Evolutionary conservation across 495 filamentous ascomycete genomes (phyloP), one percentile per base, ranked within the genome.

Genomic region (Trichoderma reesei): DNA sequence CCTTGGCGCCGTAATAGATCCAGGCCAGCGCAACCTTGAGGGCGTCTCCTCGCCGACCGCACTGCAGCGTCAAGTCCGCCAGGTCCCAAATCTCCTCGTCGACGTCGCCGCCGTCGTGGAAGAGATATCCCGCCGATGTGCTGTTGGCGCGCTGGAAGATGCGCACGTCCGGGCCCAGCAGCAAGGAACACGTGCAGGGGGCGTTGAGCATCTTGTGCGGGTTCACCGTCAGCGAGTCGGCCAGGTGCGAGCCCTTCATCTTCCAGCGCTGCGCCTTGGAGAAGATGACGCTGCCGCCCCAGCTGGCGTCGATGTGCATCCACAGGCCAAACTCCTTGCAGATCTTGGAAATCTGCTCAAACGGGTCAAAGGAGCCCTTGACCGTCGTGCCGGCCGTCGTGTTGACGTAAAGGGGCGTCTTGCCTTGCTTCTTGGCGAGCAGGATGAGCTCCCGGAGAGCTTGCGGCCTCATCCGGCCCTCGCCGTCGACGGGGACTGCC

Each of bases 181-280:
- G 82, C 78, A 96, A 96, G 7, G 89, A 92, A 75, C 93, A 98
- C 3, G 92, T 95, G 41, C 94, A 73, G 0, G 93, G 93, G 9
- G 90, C 90, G 46, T 89, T 90, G 68, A 98, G 82, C 94, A 97
- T 98, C 75, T 97, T 97, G 75, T 98, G 93, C 65, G 94, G 92
- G 73, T 95, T 96, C 46, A 96, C 82, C 9, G 90, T 87, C 37
- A 97, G 79, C 41, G 85, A 90, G 75, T 96, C 80, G 9, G 91
- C 94, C 16, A 84, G 79, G 56, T 92, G 80, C 14, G 82, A 76
- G 33, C 93, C 93, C 16, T 78, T 71, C 42, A 95, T 74, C 73
- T 89, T 88, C 68, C 78, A 72, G 36, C 79, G 79, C 62, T 89
- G 87, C 48, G 73, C 72, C 37, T 78, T 64, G 36, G 87, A 91